Evolutionary conservation across 768 basidiomycete species (phyloP).

Genomic region (Trametes meyenii): DNA sequence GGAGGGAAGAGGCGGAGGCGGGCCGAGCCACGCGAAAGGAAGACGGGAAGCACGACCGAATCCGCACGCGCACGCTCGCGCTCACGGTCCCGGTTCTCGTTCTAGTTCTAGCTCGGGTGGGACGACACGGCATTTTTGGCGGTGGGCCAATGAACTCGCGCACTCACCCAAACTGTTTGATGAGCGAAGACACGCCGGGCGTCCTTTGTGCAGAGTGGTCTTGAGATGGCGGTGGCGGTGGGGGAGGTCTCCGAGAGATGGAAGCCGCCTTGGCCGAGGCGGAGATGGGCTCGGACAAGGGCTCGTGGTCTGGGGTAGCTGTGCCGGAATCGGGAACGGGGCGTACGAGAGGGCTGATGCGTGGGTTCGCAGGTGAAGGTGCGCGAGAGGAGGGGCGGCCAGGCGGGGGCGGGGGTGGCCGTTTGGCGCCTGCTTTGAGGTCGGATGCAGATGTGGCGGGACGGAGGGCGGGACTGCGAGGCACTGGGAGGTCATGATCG

Average conservation of each 20-base stretch:
- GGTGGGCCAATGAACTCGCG: neutral
- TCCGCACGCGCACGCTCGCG: neutral
- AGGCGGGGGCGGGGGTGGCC: slow-evolving; percentile 63
- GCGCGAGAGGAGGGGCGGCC: slow-evolving; percentile 42
- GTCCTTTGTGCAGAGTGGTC: slow-evolving; percentile 10
- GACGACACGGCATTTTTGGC: too few species aligned
- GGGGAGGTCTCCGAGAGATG: slow-evolving; percentile 17
- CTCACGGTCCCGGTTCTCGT: too few species aligned
- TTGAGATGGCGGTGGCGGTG: slow-evolving; percentile 25
- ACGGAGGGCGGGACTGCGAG: slow-evolving; percentile 41
- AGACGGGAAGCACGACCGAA: neutral
- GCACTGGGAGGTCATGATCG: slow-evolving; percentile 30
- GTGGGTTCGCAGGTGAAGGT: slow-evolving; percentile 44
- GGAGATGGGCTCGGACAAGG: neutral
- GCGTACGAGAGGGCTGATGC: slow-evolving; percentile 52
- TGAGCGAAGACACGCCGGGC: slow-evolving; percentile 44
- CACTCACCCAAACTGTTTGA: slow-evolving; percentile 53
- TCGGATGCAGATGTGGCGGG: slow-evolving; percentile 59
- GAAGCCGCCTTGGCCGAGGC: slow-evolving; percentile 8
- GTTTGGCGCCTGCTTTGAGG: slow-evolving; percentile 42
- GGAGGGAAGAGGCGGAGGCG: neutral
- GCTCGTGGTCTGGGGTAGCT: slow-evolving; percentile 5
- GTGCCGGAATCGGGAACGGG: slow-evolving; percentile 44
- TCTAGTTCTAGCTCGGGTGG: too few species aligned
- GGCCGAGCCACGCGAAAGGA: neutral